phyloP scores from a whole-genome alignment of 345 rosid species.

The Odontarrhena argentea region DNA sequence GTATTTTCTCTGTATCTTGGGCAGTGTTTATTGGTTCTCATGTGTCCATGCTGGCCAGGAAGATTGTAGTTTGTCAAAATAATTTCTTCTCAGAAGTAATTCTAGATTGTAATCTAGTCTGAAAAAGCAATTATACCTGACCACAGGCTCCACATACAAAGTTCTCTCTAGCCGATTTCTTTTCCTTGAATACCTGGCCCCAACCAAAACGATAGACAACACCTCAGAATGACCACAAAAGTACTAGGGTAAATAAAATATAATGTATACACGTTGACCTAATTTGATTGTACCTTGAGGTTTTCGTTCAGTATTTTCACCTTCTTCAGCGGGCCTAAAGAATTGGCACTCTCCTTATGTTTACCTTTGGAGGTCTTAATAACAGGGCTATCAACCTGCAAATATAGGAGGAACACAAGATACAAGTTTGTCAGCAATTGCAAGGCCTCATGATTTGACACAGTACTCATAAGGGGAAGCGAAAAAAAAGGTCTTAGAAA shows the following conservation, averaged over 20 bases:
- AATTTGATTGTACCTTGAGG: slow-evolving; percentile 54
- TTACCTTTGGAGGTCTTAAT: slow-evolving; percentile 62
- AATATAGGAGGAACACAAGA: slow-evolving; percentile 33
- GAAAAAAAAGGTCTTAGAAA: not conserved
- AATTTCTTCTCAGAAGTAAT: slow-evolving; percentile 7
- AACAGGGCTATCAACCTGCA: slow-evolving; percentile 63
- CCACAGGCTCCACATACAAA: slow-evolving; percentile 97
- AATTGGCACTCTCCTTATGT: slow-evolving; percentile 49
- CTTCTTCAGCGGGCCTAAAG: slow-evolving; percentile 49
- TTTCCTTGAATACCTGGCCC: slow-evolving; percentile 75
- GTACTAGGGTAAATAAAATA: slow-evolving; percentile 14
- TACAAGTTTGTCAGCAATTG: slow-evolving; percentile 23
- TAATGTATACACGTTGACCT: not conserved
- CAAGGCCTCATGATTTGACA: slow-evolving; percentile 21
- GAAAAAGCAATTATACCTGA: slow-evolving; percentile 56
- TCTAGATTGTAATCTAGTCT: slow-evolving; percentile 23
- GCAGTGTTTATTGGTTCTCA: slow-evolving; percentile 98
- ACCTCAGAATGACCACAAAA: slow-evolving; percentile 23
- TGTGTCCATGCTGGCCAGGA: slow-evolving; percentile 86
- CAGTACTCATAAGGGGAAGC: not conserved
- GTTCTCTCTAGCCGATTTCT: slow-evolving; percentile 93
- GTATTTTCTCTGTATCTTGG: slow-evolving; percentile 88
- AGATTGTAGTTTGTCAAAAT: slow-evolving; percentile 28
- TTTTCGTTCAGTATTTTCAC: slow-evolving; percentile 83
- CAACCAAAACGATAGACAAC: slow-evolving; percentile 18